Percentiles rank a stretch among this genome's conserved stretches.
Conservation (phyloP, 306 rosid genomes). For the Gastrolobium bilobum region DNA sequence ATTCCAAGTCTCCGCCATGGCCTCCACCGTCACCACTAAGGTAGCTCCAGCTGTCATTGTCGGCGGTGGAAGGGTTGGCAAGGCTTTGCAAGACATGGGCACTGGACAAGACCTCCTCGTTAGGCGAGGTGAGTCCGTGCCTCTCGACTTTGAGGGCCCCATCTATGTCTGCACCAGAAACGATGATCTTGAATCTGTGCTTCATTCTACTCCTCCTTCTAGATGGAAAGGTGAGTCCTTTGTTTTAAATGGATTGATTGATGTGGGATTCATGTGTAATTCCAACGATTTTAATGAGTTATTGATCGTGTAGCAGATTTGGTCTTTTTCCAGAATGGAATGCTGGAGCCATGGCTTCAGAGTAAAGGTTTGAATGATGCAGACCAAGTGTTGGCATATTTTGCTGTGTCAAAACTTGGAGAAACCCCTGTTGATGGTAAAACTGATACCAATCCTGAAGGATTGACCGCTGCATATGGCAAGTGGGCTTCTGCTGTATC, state of each 20-base stretch:
- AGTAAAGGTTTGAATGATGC: conserved; percentile 79
- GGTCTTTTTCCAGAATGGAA: conserved; percentile 98
- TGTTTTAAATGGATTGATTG: background rate
- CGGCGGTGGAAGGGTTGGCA: conserved; percentile 91
- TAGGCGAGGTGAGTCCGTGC: conserved; percentile 79
- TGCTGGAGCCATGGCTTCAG: conserved; percentile 94
- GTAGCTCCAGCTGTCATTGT: conserved; percentile 87
- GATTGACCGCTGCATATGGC: conserved; percentile 90
- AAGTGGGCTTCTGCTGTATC: conserved; percentile 90
- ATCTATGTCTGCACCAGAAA: conserved; percentile 90
- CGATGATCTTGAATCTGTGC: conserved; percentile 92
- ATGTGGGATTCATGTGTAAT: background rate
- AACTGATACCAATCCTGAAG: conserved; percentile 96
- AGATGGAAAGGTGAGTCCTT: conserved; percentile 80
- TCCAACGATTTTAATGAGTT: background rate
- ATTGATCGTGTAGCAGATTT: conserved; percentile 82
- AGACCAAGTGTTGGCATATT: conserved; percentile 88
- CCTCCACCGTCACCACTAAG: conserved; percentile 49
- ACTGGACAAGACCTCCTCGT: conserved; percentile 72
- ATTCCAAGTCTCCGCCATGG: conserved; percentile 50
- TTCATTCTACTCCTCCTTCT: conserved; percentile 76
- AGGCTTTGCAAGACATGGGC: conserved; percentile 82
- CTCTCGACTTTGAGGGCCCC: conserved; percentile 77
- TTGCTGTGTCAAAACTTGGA: conserved; percentile 93
- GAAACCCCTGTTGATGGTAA: conserved; percentile 86